Conservation (phyloP, 2,329 filamentous ascomycete genomes). For the Calonectria naviculata region DNA sequence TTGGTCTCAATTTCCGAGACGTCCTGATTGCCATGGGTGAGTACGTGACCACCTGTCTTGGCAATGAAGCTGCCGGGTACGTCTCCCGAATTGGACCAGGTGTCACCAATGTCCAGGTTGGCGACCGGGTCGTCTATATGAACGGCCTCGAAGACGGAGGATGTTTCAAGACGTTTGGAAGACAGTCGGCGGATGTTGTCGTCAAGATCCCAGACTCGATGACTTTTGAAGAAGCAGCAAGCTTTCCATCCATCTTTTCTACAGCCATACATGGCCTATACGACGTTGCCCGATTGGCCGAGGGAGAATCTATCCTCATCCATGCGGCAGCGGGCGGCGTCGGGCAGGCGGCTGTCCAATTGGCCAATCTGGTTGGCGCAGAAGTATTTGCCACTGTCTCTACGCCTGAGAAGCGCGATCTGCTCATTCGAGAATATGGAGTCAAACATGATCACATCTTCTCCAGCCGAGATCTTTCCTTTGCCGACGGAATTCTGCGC, state of each 20-base stretch:
- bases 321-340: constrained; percentile 45
- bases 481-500: constrained; percentile 35
- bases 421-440: constrained; percentile 38
- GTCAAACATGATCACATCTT: constrained; percentile 45
- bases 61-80: not conserved
- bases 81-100: not conserved
- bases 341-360: constrained; percentile 43
- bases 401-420: constrained; percentile 40
- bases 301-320: constrained; percentile 43
- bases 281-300: not conserved
- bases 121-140: constrained; percentile 12
- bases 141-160: constrained; percentile 7
- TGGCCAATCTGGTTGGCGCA: constrained; percentile 33
- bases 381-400: constrained; percentile 46
- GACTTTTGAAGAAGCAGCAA: constrained; percentile 30
- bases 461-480: constrained; percentile 36
- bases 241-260: not conserved
- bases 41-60: constrained; percentile 9
- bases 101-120: constrained; percentile 1
- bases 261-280: constrained; percentile 4
- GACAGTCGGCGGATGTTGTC: not conserved
- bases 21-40: constrained; percentile 24
- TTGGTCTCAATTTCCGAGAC: constrained; percentile 25
- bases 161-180: constrained; percentile 4
- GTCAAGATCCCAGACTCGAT: constrained; percentile 4